Percentiles rank a stretch among this genome's conserved stretches.
phyloP scores from a whole-genome alignment of 2,329 filamentous ascomycete genomes.

The Claviceps cyperi region DNA sequence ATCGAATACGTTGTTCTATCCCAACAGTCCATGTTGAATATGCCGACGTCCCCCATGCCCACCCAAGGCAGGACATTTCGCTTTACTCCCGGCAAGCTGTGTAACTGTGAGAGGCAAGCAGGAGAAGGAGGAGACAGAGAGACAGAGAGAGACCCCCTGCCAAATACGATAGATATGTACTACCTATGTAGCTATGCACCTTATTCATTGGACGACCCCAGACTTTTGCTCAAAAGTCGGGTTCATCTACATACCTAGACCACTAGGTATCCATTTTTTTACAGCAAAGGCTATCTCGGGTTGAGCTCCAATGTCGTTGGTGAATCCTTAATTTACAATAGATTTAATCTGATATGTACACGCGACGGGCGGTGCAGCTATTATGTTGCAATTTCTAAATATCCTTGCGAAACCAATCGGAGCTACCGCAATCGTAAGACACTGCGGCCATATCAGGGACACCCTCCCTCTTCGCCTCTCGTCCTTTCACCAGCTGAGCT shows the following conservation, averaged over 20 bases:
- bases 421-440: not conserved
- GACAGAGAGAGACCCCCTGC: too few species aligned
- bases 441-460: not conserved
- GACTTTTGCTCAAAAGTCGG: not conserved
- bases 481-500: not conserved
- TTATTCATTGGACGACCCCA: too few species aligned
- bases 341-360: conserved; percentile 1
- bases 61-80: too few species aligned
- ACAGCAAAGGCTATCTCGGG: not conserved
- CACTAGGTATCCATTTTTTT: not conserved
- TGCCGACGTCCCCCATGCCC: too few species aligned
- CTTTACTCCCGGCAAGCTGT: too few species aligned
- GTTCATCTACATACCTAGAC: not conserved
- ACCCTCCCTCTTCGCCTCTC: not conserved
- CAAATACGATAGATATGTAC: too few species aligned
- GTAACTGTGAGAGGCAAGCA: too few species aligned
- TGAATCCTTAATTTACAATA: conserved; percentile 3
- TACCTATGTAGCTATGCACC: too few species aligned
- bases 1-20: too few species aligned
- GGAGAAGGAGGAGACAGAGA: too few species aligned
- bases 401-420: not conserved
- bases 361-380: not conserved
- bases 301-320: not conserved
- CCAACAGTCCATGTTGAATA: too few species aligned
- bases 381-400: not conserved